Base-by-base conservation (phyloP, 371 early-diverging fungal genomes). In the Mucor piriformis region DNA sequence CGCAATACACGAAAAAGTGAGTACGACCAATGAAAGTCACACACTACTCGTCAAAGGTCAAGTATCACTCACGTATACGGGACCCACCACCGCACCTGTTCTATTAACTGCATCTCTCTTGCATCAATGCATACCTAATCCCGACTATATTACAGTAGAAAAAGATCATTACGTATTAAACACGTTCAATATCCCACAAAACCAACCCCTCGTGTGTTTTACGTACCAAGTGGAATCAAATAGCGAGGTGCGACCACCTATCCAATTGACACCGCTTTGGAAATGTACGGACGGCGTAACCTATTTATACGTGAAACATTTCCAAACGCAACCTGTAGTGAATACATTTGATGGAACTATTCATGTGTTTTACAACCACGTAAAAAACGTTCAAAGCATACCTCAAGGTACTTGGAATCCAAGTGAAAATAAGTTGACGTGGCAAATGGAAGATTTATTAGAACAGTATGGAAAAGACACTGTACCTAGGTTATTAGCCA, bases 331-430 rank as follows among this genome's bases (percentile, higher is more conserved):
- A 50, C 27, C 35, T 15, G 2, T n/a, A 2, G 15, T 42, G n/a
- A 10, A 27, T n/a, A 21, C 24, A 11, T 35, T 37, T 10, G 25
- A 27, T 1, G 40, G 50, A 2, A 16, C 20, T 3, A 32, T 57
- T 6, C 15, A 24, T 6, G 35, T 63, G 32, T 18, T 21, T 6
- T 44, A 57, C 3, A 3, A 46, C 7, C 27, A 15, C 3, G 57
- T 57, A 4, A 54, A 5, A 6, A 40, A 46, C 16, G 63, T 63
- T 0, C 63, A 63, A 37, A 63, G 63, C n/a, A 57, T 51, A 38
- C 63, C 63, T 3, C 63, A 63, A 6, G 63, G 63, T 23, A n/a
- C 15, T n/a, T 63, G 63, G 63, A 52, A 63, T 12, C 40, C 24
- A 1, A 13, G 6, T 3, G 51, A 29, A 6, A 42, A 57, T 0